Evolutionary conservation across 306 rosid species (phyloP).

Genomic region (Trifolium pratense): DNA sequence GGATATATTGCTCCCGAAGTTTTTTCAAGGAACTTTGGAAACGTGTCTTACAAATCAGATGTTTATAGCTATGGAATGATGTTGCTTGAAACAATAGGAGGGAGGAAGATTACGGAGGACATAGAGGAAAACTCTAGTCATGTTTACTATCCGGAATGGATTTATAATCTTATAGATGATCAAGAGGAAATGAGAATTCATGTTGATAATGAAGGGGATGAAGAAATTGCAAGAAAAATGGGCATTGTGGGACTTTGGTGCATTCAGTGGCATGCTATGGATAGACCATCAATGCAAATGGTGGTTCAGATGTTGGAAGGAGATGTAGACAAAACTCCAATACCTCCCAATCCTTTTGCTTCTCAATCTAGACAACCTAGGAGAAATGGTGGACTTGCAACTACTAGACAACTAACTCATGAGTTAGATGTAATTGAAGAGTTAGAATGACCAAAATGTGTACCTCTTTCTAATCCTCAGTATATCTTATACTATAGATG

Average conservation of each 20-base stretch:
- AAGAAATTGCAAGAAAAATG: neutral
- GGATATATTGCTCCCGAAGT: neutral
- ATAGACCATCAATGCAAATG: slow-evolving; percentile 21
- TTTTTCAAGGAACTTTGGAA: too few relatives aligned
- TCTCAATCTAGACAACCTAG: slow-evolving; percentile 12
- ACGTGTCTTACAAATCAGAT: too few relatives aligned
- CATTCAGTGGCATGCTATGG: slow-evolving; percentile 27
- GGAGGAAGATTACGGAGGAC: slow-evolving; percentile 35
- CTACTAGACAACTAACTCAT: neutral
- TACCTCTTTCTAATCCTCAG: neutral
- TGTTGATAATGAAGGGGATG: slow-evolving; percentile 20
- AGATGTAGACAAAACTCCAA: slow-evolving; percentile 19
- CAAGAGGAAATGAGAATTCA: slow-evolving; percentile 21
- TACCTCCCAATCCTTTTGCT: slow-evolving; percentile 29
- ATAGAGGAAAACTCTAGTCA: slow-evolving; percentile 39
- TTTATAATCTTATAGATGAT: slow-evolving; percentile 38
- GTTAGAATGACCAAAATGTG: neutral
- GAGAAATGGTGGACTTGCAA: neutral
- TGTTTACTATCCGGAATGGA: slow-evolving; percentile 43
- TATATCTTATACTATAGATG: too few relatives aligned
- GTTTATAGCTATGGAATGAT: slow-evolving; percentile 1
- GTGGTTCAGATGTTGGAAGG: slow-evolving; percentile 13
- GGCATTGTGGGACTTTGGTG: slow-evolving; percentile 22
- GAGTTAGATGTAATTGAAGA: slow-evolving; percentile 26
- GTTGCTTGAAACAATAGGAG: slow-evolving; percentile 52